Base-by-base conservation (phyloP, 768 basidiomycete genomes). In the Podaxis rugospora region DNA sequence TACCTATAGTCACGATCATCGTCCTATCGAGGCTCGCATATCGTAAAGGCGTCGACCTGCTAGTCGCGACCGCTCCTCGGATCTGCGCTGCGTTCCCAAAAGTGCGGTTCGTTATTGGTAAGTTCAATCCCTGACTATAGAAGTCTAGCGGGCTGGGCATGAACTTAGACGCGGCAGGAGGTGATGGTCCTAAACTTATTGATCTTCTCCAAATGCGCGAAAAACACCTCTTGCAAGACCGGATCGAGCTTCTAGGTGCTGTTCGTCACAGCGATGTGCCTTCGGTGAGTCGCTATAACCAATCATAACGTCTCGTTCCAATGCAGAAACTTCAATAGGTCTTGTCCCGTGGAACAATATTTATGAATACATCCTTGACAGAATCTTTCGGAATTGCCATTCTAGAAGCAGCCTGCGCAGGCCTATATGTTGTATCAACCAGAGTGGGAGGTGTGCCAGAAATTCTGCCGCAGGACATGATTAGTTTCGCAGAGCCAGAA, bases 381-480 rank as follows among this genome's bases (percentile, higher is more conserved):
- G 97, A 98, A 71, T 85, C 97, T 0, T 99, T 98, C 66, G 96
- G 97, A 0, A 98, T 96, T 65, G 92, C 91, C n/a, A 95, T 96
- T 64, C 82, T 99, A 46, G 97, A 99, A 76, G 97, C 96, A 0
- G 97, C 97, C 0, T 95, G 92, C 64, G 87, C 93, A 0, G 96
- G 97, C 1, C 80, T 98, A 14, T 96, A 96, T 69, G 90, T 98
- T 53, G 96, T 98, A 52, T 89, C 89, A 44, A 98, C 97, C 0
- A 85, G 87, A 47, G 96, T 98, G 0, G 97, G 97, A 0, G 97
- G 97, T 0, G 92, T 98, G 0, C 93, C 96, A 0, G 97, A 98
- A 72, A 90, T 98, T 57, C 76, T 99, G 13, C 97, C 97, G 0
- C 77, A 86, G 61, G 93, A 96, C 66, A 92, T 98, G 91, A 94